Evolutionary conservation across 768 basidiomycete species (phyloP), one percentile per base, ranked within the genome.

Genomic region (Amanita exitialis): DNA sequence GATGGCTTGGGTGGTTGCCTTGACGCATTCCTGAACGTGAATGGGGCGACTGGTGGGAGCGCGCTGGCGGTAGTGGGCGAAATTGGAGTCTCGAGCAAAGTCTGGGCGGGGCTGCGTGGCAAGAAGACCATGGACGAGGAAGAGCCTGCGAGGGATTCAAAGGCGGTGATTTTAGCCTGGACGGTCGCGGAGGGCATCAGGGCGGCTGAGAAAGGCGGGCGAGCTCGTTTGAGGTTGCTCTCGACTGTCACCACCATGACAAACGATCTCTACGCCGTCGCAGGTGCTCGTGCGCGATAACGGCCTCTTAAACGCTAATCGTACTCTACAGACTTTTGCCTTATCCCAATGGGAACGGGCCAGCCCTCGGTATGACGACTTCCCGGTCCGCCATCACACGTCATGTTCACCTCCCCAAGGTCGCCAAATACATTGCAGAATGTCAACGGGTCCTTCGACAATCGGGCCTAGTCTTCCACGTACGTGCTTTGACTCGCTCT

Each of bases 391-490:
- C 28, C 12, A 25, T 32, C 32, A 30, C n/a, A 43, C 44, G 9
- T 21, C 20, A 46, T 37, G 47, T 46, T 55, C 46, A 41, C 52
- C 32, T 48, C 28, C 28, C 46, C 30, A 35, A 83, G 82, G 84
- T 90, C 16, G 87, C 86, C 8, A 77, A 82, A 61, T 79, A 90
- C 58, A 76, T 90, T 53, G 86, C 87, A 35, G 77, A 90, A 65
- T 92, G 90, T 56, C 88, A 90, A 34, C 72, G 83, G 21, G 74
- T 96, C 7, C 79, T 98, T 37, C 81, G 87, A 60, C 82, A 82
- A 64, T 83, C 86, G 0, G 92, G 92, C 5, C 69, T 98, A 44
- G 80, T 76, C 51, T 95, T 83, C 66, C 83, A 87, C 72, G 90
- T 86, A 52, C 32, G 59, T 51, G 21, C 47, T 18, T 32, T 36